Evolutionary conservation across 2,329 filamentous ascomycete species (phyloP).

Genomic region (Cercospora sp.): DNA sequence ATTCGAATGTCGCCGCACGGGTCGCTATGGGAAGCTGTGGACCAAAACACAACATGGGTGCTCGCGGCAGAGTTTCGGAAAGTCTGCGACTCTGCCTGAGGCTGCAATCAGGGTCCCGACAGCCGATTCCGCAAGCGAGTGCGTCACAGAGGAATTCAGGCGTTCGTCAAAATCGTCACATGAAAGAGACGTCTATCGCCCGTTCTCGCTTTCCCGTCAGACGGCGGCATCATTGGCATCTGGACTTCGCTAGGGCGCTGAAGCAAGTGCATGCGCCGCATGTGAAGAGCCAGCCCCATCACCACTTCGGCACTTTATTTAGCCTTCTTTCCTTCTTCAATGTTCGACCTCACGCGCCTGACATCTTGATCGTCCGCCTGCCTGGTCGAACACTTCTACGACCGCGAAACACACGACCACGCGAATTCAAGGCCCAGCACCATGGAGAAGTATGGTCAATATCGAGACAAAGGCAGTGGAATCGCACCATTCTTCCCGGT

Average conservation of each 20-base stretch:
- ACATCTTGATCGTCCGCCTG: not conserved
- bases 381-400: not conserved
- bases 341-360: not conserved
- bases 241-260: not conserved
- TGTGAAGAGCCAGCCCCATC: constrained; percentile 1
- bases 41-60: not conserved
- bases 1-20: not conserved
- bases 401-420: not conserved
- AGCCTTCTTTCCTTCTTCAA: not conserved
- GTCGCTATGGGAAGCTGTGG: not conserved
- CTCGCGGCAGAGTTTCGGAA: not conserved
- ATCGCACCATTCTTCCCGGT: constrained; percentile 94
- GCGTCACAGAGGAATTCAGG: not conserved
- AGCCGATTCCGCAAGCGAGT: not conserved
- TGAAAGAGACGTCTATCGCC: not conserved
- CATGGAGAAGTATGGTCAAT: constrained; percentile 97
- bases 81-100: not conserved
- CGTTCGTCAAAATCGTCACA: not conserved
- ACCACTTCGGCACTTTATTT: not conserved
- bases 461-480: constrained; percentile 87
- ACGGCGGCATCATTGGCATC: not conserved
- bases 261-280: not conserved
- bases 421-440: constrained; percentile 1
- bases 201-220: not conserved
- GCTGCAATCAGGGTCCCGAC: not conserved